Evolutionary conservation across 2,329 filamentous ascomycete species (phyloP).

Genomic region (Fusarium burgessii): DNA sequence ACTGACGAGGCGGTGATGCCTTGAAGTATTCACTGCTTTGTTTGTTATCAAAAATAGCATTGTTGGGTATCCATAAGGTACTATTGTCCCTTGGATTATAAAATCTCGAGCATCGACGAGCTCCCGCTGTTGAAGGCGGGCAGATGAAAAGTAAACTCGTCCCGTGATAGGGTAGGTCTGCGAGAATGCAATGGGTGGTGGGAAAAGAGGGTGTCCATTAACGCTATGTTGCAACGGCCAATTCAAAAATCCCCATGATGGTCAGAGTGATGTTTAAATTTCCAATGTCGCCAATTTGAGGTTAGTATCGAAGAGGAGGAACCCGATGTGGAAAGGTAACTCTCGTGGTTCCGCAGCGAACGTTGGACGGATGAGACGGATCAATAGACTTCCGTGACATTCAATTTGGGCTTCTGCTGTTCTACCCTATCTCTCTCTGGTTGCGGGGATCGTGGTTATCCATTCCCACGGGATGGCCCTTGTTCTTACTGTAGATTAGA

Average conservation of each 20-base stretch:
- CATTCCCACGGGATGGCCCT: slow-evolving; percentile 33
- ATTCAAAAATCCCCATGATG: slow-evolving; percentile 33
- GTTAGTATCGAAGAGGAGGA: background rate
- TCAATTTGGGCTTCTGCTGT: background rate
- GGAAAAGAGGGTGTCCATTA: slow-evolving; percentile 15
- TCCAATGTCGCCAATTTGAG: slow-evolving; percentile 3
- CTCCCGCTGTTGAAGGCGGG: slow-evolving; percentile 16
- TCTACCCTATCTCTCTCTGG: slow-evolving; percentile 4
- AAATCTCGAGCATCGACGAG: background rate
- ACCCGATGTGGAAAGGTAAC: background rate
- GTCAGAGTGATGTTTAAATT: slow-evolving; percentile 23
- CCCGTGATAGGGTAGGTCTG: slow-evolving; percentile 17
- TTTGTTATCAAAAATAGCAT: background rate
- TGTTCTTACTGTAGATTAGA: slow-evolving; percentile 13
- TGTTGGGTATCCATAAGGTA: slow-evolving; percentile 23
- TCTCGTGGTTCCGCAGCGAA: slow-evolving; percentile 3
- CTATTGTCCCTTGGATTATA: background rate
- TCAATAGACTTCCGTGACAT: slow-evolving; percentile 4
- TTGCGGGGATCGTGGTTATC: slow-evolving; percentile 32
- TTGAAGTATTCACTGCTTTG: background rate
- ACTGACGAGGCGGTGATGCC: background rate
- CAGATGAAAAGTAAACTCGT: slow-evolving; percentile 21
- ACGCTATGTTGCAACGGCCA: slow-evolving; percentile 19
- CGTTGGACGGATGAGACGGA: slow-evolving; percentile 11
- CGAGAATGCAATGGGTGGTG: background rate